Base-by-base conservation (phyloP, 108 stramenopile genomes). In the Cyclotella atomus region DNA sequence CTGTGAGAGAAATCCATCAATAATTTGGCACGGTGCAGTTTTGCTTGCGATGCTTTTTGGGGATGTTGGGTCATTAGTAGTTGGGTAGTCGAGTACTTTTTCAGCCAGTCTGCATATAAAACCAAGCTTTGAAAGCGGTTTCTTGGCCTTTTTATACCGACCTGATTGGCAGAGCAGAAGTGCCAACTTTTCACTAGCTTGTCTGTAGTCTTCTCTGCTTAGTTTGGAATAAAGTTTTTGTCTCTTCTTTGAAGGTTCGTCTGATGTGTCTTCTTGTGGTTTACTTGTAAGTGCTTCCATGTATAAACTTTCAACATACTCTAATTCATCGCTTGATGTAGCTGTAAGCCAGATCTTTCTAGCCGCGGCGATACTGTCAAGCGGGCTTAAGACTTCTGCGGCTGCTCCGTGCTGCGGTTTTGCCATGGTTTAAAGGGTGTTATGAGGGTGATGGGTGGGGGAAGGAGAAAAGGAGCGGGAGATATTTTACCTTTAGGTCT, bases 141-240 rank as follows among this genome's bases (percentile, higher is more conserved):
- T 74, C 44, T 83, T 76, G 21, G 88, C 92, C 75, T 88, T 70
- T 36, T 79, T 55, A 34, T 77, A 61, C 56, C 89, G 57, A 33
- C 87, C 87, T 32, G 88, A 91, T 77, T 93, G 92, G 23, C 87
- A 86, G 17, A 87, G 76, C 0, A 91, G 59, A 47, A 93, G 53
- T 2, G 88, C 84, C n/a, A 91, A 67, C 14, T 76, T 83, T 73
- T 89, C 90, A 29, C 79, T 74, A 8, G 87, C 81, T 29, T 77
- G 72, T 12, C 77, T 80, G 62, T 74, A 86, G 50, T 86, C 74
- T 12, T 35, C 34, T 44, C 68, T 71, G 21, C 70, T 65, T 6
- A 85, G 76, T 10, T 79, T 84, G 53, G 62, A 76, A 0, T 74
- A 41, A 45, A 68, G 64, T 57, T 33, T 45, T 68, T 47, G 32